A percentile compares a stretch with the other conserved stretches of the same genome.
phyloP scores from a whole-genome alignment of 2,329 filamentous ascomycete species.

The Aureobasidium subglaciale region DNA sequence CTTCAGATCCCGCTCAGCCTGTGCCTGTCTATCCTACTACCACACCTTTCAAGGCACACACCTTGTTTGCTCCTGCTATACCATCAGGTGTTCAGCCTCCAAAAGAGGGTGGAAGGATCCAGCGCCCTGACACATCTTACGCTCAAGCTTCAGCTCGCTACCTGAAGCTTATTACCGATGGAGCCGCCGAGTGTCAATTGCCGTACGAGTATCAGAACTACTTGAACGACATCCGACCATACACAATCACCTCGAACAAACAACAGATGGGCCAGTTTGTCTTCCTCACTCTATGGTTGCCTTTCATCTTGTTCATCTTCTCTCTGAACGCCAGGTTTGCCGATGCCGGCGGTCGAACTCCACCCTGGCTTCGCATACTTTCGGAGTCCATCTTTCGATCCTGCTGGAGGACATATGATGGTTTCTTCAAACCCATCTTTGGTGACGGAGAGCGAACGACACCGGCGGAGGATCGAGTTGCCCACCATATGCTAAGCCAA shows the following conservation, averaged over 20 bases:
- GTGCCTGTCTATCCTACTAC: conserved; percentile 60
- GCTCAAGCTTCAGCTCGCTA: conserved; percentile 82
- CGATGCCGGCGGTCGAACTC: conserved; percentile 60
- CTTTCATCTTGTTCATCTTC: conserved; percentile 51
- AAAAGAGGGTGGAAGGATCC: conserved; percentile 36
- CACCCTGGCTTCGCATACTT: conserved; percentile 56
- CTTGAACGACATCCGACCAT: conserved; percentile 61
- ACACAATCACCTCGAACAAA: conserved; percentile 57
- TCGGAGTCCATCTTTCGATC: conserved; percentile 48
- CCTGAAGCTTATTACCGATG: conserved; percentile 68
- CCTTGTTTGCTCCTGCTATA: conserved; percentile 61
- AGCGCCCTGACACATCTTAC: conserved; percentile 61
- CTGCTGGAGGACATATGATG: conserved; percentile 61
- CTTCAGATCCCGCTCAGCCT: conserved; percentile 41
- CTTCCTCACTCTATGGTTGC: conserved; percentile 54
- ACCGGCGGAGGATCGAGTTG: conserved; percentile 21
- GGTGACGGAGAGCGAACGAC: conserved; percentile 75
- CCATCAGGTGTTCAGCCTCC: conserved; percentile 25
- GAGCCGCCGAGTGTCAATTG: conserved; percentile 72
- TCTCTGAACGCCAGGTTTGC: conserved; percentile 45
- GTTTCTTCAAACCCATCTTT: conserved; percentile 58
- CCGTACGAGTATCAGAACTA: conserved; percentile 72
- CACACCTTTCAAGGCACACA: conserved; percentile 71
- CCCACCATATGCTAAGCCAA: background rate
- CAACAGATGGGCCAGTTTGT: conserved; percentile 61